Evolutionary conservation across 495 filamentous ascomycete species (phyloP).

Genomic region (Podospora conica): DNA sequence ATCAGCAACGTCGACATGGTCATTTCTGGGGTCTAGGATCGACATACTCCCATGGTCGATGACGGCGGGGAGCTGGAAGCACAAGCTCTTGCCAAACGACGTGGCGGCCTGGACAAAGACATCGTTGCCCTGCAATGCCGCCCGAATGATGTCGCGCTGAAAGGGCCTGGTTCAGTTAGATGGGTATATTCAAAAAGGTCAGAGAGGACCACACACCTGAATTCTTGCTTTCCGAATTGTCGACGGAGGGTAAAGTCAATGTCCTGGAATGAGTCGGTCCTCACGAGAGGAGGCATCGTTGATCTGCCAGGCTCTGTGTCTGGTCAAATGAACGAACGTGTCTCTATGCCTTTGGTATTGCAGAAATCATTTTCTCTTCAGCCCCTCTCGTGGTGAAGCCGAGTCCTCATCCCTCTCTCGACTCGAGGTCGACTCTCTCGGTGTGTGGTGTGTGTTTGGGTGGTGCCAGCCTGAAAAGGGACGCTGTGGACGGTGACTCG

Average conservation of each 20-base stretch:
- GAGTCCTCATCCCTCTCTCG: background rate
- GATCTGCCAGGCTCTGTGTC: background rate
- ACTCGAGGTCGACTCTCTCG: background rate
- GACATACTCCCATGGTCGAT: conserved; percentile 73
- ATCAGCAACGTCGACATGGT: background rate
- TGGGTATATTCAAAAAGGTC: no score
- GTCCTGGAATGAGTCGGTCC: conserved; percentile 52
- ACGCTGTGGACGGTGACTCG: background rate
- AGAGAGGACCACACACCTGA: conserved; percentile 50
- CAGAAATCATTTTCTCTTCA: background rate
- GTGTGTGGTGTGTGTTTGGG: background rate
- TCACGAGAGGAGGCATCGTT: conserved; percentile 35
- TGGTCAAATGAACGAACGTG: background rate
- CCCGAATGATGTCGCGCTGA: conserved; percentile 80
- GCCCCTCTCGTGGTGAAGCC: background rate
- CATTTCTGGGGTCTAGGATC: background rate
- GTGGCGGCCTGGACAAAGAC: conserved; percentile 96
- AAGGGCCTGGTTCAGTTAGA: conserved; percentile 54
- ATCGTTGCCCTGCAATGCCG: conserved; percentile 77
- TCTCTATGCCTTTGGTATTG: background rate
- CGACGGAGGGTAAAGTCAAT: conserved; percentile 78
- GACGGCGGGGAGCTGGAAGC: conserved; percentile 88
- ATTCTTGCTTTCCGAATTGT: conserved; percentile 70
- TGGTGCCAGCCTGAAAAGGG: background rate
- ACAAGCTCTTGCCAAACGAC: conserved; percentile 90